These are phyloP conservation scores for Circinella umbellata DNA, from an alignment of 371 early-diverging fungal species.

Conservation along the genomic window DNA sequence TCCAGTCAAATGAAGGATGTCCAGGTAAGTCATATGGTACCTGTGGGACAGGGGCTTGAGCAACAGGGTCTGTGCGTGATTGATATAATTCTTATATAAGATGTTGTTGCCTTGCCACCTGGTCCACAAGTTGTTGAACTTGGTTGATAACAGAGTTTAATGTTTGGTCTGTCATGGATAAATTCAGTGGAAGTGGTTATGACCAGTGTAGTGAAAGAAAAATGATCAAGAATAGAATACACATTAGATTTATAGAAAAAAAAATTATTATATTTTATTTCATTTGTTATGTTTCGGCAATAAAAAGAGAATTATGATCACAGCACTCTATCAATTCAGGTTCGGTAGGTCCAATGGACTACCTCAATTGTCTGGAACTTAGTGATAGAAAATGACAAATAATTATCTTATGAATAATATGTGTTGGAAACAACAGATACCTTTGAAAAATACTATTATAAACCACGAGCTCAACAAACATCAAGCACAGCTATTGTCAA, in stretches of 20 bases:
- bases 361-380: too few relatives aligned
- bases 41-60: not conserved
- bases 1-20: conserved; percentile 14
- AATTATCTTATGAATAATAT: too few relatives aligned
- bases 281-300: not conserved
- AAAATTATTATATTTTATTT: not conserved
- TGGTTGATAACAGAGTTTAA: not conserved
- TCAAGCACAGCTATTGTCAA: too few relatives aligned
- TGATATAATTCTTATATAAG: not conserved
- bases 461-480: too few relatives aligned
- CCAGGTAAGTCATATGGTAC: conserved; percentile 12
- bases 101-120: conserved; percentile 7
- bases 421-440: too few relatives aligned
- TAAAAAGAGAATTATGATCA: not conserved
- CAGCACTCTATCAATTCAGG: conserved; percentile 7
- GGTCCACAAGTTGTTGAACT: not conserved
- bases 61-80: not conserved
- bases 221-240: not conserved
- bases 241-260: not conserved
- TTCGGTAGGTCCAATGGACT: not conserved
- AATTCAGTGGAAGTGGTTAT: not conserved
- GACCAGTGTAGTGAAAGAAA: conserved; percentile 6
- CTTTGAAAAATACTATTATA: too few relatives aligned
- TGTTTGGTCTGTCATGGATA: not conserved
- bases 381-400: too few relatives aligned